Percentiles rank a stretch among this genome's conserved stretches.
phyloP scores from a whole-genome alignment of 1,284 basidiomycete genomes.

The Heterobasidion occidentale region DNA sequence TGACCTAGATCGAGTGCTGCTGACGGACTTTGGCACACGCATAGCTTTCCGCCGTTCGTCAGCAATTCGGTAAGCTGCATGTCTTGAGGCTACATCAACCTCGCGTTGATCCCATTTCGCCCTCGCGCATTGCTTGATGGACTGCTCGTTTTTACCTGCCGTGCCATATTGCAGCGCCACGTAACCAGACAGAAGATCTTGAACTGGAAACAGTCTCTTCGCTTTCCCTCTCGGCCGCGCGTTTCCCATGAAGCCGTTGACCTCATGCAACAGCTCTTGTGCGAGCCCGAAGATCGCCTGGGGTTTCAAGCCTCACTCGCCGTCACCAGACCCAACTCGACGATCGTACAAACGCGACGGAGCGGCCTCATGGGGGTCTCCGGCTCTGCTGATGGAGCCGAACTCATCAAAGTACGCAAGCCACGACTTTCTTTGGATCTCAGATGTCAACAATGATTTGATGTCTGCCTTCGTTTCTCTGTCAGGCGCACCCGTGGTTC shows the following conservation, averaged over 20 bases:
- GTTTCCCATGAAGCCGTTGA: slow-evolving; percentile 83
- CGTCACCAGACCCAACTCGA: slow-evolving; percentile 67
- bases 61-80: slow-evolving; percentile 75
- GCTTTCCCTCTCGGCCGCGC: slow-evolving; percentile 79
- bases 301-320: slow-evolving; percentile 68
- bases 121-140: neutral
- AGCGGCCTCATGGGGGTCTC: slow-evolving; percentile 60
- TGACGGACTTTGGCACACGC: slow-evolving; percentile 13
- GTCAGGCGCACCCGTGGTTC: slow-evolving; percentile 81
- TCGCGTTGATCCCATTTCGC: neutral
- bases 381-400: slow-evolving; percentile 60
- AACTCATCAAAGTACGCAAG: slow-evolving; percentile 72
- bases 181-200: slow-evolving; percentile 88
- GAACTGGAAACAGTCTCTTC: slow-evolving; percentile 85
- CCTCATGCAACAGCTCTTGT: slow-evolving; percentile 83
- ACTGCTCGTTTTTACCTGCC: neutral
- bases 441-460: neutral
- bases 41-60: slow-evolving; percentile 89
- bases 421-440: neutral
- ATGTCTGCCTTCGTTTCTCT: neutral
- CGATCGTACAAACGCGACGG: slow-evolving; percentile 65
- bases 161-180: slow-evolving; percentile 50
- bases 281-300: slow-evolving; percentile 90
- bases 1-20: slow-evolving; percentile 11
- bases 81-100: slow-evolving; percentile 5